Percentiles rank a stretch among this genome's conserved stretches.
Evolutionary conservation across 2,329 filamentous ascomycete species (phyloP).

Genomic region (Fusarium chuoi): DNA sequence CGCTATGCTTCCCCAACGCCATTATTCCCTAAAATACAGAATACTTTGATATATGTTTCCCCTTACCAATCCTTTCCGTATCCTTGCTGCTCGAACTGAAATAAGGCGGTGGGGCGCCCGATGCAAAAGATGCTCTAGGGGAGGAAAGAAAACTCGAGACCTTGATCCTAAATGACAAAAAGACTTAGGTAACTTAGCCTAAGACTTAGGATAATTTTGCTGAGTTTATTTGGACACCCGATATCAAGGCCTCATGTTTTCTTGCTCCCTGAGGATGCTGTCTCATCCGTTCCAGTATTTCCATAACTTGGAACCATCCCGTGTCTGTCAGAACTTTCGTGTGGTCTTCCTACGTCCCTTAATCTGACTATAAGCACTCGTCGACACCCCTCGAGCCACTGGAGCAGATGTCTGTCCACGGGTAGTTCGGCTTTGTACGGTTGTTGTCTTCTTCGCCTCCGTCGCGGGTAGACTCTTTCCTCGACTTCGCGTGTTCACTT

Average conservation of each 20-base stretch:
- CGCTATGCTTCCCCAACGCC: conserved; percentile 21
- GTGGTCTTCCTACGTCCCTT: conserved; percentile 36
- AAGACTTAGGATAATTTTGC: too few species aligned
- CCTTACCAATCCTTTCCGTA: not conserved
- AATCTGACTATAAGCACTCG: conserved; percentile 41
- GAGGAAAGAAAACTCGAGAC: too few species aligned
- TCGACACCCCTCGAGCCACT: conserved; percentile 25
- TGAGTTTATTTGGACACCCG: too few species aligned
- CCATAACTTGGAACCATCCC: conserved; percentile 1
- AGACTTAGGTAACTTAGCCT: too few species aligned
- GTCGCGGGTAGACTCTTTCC: conserved; percentile 34
- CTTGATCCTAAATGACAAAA: too few species aligned
- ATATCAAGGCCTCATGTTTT: too few species aligned
- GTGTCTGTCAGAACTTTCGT: conserved; percentile 32
- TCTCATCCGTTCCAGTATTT: conserved; percentile 7
- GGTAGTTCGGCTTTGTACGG: not conserved
- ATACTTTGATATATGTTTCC: conserved; percentile 3
- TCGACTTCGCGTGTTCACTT: conserved; percentile 33
- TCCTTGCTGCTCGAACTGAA: not conserved
- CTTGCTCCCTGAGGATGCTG: not conserved
- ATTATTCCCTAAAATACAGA: conserved; percentile 22
- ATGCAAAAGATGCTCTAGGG: too few species aligned
- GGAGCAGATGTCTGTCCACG: conserved; percentile 32
- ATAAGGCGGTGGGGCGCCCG: not conserved
- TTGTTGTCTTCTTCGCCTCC: not conserved